phyloP scores from a whole-genome alignment of 768 basidiomycete genomes.

The Rhodosporidiobolus sp. region DNA sequence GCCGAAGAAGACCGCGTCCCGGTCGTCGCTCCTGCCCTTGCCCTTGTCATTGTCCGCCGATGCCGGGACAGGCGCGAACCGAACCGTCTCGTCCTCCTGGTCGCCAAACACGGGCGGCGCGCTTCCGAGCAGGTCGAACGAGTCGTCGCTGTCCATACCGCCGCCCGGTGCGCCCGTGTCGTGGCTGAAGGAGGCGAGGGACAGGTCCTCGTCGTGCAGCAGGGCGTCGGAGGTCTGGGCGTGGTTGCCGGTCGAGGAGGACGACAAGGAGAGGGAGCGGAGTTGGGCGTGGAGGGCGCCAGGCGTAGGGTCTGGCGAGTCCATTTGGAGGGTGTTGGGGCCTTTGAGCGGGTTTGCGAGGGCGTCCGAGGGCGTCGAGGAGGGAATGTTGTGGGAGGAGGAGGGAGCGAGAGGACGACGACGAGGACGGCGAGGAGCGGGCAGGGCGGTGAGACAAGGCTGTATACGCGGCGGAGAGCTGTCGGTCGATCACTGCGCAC shows the following conservation, averaged over 20 bases:
- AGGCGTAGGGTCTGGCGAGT: no score
- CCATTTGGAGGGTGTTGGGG: not conserved
- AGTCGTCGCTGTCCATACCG: not conserved
- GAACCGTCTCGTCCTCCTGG: slow-evolving; percentile 1
- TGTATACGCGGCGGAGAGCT: no score
- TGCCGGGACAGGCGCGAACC: not conserved
- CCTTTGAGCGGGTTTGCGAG: not conserved
- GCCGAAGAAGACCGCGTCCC: slow-evolving; percentile 2
- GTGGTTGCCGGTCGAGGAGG: not conserved
- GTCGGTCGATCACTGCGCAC: not conserved
- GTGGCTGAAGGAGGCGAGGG: not conserved
- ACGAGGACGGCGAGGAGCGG: not conserved
- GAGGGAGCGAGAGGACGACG: not conserved
- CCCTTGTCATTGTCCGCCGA: not conserved
- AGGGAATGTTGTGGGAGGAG: not conserved
- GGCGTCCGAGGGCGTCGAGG: not conserved
- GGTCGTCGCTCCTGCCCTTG: not conserved
- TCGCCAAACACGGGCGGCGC: not conserved
- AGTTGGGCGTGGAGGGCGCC: not conserved
- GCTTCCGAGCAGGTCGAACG: not conserved
- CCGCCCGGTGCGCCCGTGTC: not conserved
- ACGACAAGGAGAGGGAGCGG: not conserved
- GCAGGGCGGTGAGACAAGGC: not conserved
- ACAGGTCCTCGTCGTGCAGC: slow-evolving; percentile 16
- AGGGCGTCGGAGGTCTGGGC: no score